phyloP scores from a whole-genome alignment of 192 early-diverging fungal species.

The Backusella psychrophila region DNA sequence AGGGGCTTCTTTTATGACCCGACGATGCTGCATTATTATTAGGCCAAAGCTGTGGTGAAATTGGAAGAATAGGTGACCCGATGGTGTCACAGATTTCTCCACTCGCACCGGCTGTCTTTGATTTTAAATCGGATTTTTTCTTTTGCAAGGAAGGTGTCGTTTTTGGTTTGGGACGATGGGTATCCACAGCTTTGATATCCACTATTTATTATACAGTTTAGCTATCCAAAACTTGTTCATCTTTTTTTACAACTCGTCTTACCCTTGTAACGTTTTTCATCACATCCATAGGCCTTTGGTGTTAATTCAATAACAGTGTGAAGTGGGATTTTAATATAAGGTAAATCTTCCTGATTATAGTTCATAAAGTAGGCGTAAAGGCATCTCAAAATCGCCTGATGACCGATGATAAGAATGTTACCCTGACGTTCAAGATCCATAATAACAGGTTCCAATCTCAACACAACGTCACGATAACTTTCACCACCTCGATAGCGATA shows the following conservation, averaged over 20 bases:
- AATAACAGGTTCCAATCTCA: slow-evolving; percentile 96
- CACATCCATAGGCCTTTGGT: slow-evolving; percentile 94
- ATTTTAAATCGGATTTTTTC: not conserved
- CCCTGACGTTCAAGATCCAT: slow-evolving; percentile 99
- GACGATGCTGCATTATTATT: not conserved
- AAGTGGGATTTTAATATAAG: slow-evolving; percentile 98
- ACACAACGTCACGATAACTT: slow-evolving; percentile 93
- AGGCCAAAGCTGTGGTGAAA: slow-evolving; percentile 16
- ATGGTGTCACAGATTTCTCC: slow-evolving; percentile 32
- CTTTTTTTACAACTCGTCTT: not conserved
- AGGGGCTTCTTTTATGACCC: not conserved
- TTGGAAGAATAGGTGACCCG: slow-evolving; percentile 20
- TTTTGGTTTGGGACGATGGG: slow-evolving; percentile 78
- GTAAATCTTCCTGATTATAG: slow-evolving; percentile 90
- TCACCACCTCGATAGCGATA: slow-evolving; percentile 79
- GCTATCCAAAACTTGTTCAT: not conserved
- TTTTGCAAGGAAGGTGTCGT: not conserved
- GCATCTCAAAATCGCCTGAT: slow-evolving; percentile 96
- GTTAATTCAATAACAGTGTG: slow-evolving; percentile 98
- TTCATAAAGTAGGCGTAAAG: slow-evolving; percentile 99
- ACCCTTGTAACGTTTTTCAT: slow-evolving; percentile 90
- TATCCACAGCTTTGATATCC: slow-evolving; percentile 98
- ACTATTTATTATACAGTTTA: slow-evolving; percentile 40
- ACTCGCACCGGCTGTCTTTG: slow-evolving; percentile 23
- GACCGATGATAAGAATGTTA: slow-evolving; percentile 94